Evolutionary conservation across 495 filamentous ascomycete species (phyloP).

Genomic region (Neurospora intermedia): DNA sequence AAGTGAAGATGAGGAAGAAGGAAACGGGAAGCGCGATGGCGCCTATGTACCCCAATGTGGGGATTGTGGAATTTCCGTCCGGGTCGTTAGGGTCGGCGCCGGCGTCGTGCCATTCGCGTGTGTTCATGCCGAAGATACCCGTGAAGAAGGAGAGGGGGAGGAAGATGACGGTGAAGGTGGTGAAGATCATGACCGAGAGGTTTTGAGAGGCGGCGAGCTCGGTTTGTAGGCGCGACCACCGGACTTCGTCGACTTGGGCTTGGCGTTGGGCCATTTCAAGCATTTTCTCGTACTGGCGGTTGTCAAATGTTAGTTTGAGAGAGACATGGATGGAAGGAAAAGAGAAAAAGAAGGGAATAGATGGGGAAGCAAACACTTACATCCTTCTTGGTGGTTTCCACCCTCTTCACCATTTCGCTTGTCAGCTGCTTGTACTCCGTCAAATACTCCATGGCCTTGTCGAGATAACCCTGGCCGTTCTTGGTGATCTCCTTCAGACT

Average conservation of each 20-base stretch:
- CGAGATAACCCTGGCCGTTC: conserved; percentile 35
- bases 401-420: conserved; percentile 47
- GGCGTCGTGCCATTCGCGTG: conserved; percentile 49
- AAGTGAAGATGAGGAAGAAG: conserved; percentile 24
- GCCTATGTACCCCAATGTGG: conserved; percentile 26
- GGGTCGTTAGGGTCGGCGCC: neutral
- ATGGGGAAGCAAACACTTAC: conserved; percentile 12
- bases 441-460: conserved; percentile 41
- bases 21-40: conserved; percentile 33
- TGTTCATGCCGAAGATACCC: conserved; percentile 56
- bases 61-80: conserved; percentile 10
- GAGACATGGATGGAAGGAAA: neutral
- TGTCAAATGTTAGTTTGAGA: neutral
- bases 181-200: conserved; percentile 58
- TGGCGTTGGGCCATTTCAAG: conserved; percentile 61
- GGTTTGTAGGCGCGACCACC: conserved; percentile 51
- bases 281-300: conserved; percentile 47
- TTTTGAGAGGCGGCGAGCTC: conserved; percentile 54
- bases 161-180: conserved; percentile 58
- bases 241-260: conserved; percentile 57
- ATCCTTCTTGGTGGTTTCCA: conserved; percentile 34
- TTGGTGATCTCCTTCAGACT: conserved; percentile 21
- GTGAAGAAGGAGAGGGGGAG: conserved; percentile 59
- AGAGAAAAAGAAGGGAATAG: neutral
- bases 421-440: conserved; percentile 46